A percentile compares a stretch with the other conserved stretches of the same genome.
Evolutionary conservation across 2,329 filamentous ascomycete genomes (phyloP).

Genomic region (Hypomyces rosellus): DNA sequence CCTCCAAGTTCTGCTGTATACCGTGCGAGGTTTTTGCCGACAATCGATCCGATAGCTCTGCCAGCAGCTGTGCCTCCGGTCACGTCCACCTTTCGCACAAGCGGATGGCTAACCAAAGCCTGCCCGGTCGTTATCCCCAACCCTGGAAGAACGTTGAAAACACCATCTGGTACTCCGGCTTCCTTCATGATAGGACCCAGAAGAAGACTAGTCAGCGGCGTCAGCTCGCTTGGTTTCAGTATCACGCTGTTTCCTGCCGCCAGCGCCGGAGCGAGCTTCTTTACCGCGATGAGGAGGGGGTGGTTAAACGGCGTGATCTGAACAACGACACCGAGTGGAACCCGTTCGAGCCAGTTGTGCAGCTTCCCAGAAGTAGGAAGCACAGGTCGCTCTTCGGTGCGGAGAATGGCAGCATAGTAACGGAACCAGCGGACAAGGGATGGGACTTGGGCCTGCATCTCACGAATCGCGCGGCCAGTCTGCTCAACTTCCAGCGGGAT

Average conservation of each 20-base stretch:
- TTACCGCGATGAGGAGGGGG: conserved; percentile 51
- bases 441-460: conserved; percentile 64
- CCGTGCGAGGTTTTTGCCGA: conserved; percentile 59
- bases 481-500: conserved; percentile 60
- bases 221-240: conserved; percentile 57
- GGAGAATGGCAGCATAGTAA: conserved; percentile 61
- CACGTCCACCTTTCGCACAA: conserved; percentile 62
- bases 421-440: conserved; percentile 63
- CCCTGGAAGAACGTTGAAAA: conserved; percentile 57
- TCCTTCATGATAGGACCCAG: conserved; percentile 55
- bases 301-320: conserved; percentile 55
- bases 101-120: conserved; percentile 45
- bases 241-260: conserved; percentile 54
- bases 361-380: conserved; percentile 58
- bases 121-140: conserved; percentile 46
- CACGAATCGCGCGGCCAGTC: conserved; percentile 61
- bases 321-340: conserved; percentile 52
- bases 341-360: conserved; percentile 49
- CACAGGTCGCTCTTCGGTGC: conserved; percentile 61
- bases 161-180: conserved; percentile 65
- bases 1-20: conserved; percentile 67
- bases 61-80: conserved; percentile 70
- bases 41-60: conserved; percentile 59
- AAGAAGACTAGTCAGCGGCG: conserved; percentile 54
- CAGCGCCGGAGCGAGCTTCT: conserved; percentile 56